Percentiles rank a stretch among this genome's conserved stretches.
Conservation (phyloP, 495 filamentous ascomycete genomes). For the Xylaria acuta region DNA sequence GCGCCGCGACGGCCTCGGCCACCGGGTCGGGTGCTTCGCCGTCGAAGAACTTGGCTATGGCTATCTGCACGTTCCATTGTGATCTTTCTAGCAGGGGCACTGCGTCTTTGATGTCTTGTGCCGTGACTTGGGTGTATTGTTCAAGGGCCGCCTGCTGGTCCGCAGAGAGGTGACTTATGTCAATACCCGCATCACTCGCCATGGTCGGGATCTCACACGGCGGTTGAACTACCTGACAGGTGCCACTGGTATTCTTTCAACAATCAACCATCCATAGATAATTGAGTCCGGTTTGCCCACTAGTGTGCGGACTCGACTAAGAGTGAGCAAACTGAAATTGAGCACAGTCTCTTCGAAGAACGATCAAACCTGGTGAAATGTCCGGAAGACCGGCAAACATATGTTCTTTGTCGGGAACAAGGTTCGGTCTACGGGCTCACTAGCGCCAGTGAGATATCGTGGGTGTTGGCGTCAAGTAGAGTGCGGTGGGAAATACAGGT, state of each 20-base stretch:
- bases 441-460: neutral
- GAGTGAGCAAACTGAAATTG: neutral
- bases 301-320: neutral
- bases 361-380: neutral
- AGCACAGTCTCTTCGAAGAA: neutral
- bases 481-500: too few species aligned
- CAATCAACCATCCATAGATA: conserved; percentile 13
- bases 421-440: neutral
- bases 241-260: neutral
- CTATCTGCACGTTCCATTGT: conserved; percentile 98
- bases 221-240: neutral
- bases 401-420: neutral
- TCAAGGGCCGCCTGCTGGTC: conserved; percentile 81
- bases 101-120: conserved; percentile 78
- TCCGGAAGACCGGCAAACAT: neutral
- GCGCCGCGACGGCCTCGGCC: conserved; percentile 73
- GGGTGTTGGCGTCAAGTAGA: neutral
- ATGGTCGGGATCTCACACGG: conserved; percentile 29
- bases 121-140: conserved; percentile 87
- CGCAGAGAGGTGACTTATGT: conserved; percentile 72
- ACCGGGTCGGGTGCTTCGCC: conserved; percentile 85
- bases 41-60: conserved; percentile 96
- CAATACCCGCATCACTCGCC: conserved; percentile 52
- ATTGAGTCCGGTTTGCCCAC: neutral
- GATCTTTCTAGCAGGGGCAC: conserved; percentile 81